A percentile compares a stretch with the other conserved stretches of the same genome.
Evolutionary conservation across 257 asterid species (phyloP).

Genomic region (Ilex aquifolium): DNA sequence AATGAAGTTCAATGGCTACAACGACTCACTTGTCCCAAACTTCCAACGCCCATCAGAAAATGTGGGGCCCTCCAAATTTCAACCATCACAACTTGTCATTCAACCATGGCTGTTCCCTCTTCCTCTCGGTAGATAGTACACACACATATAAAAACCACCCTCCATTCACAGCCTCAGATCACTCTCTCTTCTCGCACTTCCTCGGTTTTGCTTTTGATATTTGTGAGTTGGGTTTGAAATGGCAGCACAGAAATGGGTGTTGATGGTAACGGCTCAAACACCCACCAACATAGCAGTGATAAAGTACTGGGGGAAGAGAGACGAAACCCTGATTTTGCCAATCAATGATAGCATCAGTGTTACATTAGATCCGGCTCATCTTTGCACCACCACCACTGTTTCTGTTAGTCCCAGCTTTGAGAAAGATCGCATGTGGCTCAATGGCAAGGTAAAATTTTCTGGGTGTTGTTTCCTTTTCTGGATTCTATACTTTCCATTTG

Average conservation of each 20-base stretch:
- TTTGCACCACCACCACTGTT: conserved; percentile 97
- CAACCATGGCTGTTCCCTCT: too few relatives aligned
- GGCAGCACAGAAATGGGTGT: conserved; percentile 57
- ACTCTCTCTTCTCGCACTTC: too few relatives aligned
- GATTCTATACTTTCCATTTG: too few relatives aligned
- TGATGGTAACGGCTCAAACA: conserved; percentile 81
- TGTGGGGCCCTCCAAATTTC: too few relatives aligned
- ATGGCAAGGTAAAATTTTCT: conserved; percentile 54
- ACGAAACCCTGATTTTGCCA: conserved; percentile 72
- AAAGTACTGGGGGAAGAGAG: conserved; percentile 97
- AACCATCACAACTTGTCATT: too few relatives aligned
- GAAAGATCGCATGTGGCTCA: conserved; percentile 91
- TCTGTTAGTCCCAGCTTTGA: conserved; percentile 81
- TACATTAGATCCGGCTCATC: conserved; percentile 90
- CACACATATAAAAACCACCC: too few relatives aligned
- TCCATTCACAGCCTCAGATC: too few relatives aligned
- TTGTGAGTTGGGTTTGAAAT: conserved; percentile 6
- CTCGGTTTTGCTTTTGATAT: too few relatives aligned
- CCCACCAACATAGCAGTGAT: conserved; percentile 96
- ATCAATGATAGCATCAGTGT: conserved; percentile 95
- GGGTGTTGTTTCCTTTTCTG: background rate
- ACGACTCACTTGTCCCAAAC: too few relatives aligned
- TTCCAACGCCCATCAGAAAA: too few relatives aligned
- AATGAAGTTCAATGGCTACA: too few relatives aligned
- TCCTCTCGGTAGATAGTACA: too few relatives aligned